Evolutionary conservation across 1,284 basidiomycete species (phyloP).

Genomic region (Agroathelia rolfsii): DNA sequence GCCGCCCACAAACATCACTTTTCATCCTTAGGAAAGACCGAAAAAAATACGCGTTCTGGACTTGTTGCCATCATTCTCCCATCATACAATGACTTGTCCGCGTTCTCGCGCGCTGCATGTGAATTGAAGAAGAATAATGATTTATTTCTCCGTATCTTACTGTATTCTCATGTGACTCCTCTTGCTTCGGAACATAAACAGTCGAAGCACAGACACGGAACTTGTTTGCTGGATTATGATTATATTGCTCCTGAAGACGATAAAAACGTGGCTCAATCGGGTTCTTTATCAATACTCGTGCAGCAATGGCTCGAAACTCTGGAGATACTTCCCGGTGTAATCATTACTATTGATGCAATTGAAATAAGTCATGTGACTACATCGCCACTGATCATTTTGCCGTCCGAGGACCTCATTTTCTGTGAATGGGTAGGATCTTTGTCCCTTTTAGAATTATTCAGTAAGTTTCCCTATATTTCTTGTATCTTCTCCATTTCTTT

Average conservation of each 20-base stretch:
- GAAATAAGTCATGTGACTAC: conserved; percentile 15
- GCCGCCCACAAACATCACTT: conserved; percentile 1
- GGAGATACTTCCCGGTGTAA: conserved; percentile 17
- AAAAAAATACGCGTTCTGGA: conserved; percentile 11
- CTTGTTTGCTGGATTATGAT: conserved; percentile 12
- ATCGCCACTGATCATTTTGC: conserved; percentile 34
- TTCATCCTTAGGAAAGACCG: conserved; percentile 1
- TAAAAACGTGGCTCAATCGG: conserved; percentile 9
- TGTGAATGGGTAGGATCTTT: conserved; percentile 59
- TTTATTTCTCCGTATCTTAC: conserved; percentile 22
- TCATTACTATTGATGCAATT: conserved; percentile 24
- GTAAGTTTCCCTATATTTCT: conserved; percentile 24
- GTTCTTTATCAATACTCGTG: conserved; percentile 14
- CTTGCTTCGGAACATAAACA: conserved; percentile 5
- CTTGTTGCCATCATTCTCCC: conserved; percentile 29
- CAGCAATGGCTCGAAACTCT: conserved; percentile 14
- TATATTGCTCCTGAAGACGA: conserved; percentile 13
- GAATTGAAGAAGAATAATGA: conserved; percentile 29
- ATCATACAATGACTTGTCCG: conserved; percentile 27
- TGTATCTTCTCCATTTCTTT: neutral
- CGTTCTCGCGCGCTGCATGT: conserved; percentile 36
- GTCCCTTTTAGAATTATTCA: conserved; percentile 41
- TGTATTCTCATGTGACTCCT: too few relatives aligned
- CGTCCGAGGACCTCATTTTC: conserved; percentile 40
- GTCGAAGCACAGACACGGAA: conserved; percentile 1